These are phyloP conservation scores for Phytophthora cactorum DNA, from an alignment of 352 stramenopile species.

Conservation along the genomic window DNA sequence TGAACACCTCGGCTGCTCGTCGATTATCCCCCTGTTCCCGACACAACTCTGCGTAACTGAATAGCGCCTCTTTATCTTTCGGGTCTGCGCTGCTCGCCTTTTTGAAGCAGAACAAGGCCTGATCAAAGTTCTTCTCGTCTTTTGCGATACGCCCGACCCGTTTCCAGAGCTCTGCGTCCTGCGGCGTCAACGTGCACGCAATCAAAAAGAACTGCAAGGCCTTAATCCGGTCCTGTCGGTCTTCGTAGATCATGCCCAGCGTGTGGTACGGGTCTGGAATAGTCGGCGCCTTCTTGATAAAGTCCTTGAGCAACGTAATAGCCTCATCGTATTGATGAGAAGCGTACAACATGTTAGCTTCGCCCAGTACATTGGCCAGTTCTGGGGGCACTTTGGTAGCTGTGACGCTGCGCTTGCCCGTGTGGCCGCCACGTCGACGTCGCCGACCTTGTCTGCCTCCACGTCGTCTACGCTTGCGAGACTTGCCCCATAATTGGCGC, in stretches of 20 bases:
- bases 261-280: constrained; percentile 90
- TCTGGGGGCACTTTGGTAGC: constrained; percentile 82
- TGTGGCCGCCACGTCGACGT: constrained; percentile 38
- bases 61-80: constrained; percentile 83
- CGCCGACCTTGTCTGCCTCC: constrained; percentile 31
- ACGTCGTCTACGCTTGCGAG: constrained; percentile 55
- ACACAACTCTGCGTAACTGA: constrained; percentile 83
- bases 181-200: constrained; percentile 79
- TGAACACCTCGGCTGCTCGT: constrained; percentile 80
- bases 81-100: constrained; percentile 82
- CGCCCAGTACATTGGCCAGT: constrained; percentile 77
- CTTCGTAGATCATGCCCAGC: constrained; percentile 89
- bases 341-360: constrained; percentile 89
- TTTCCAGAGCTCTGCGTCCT: constrained; percentile 88
- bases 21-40: constrained; percentile 82
- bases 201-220: constrained; percentile 89
- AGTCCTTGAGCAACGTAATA: constrained; percentile 84
- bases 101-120: constrained; percentile 88
- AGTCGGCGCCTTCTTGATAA: constrained; percentile 90
- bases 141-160: constrained; percentile 85
- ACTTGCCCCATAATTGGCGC: constrained; percentile 82
- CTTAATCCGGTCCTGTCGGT: constrained; percentile 80
- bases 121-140: constrained; percentile 87
- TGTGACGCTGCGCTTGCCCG: constrained; percentile 63
- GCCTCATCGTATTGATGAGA: constrained; percentile 87